phyloP scores from a whole-genome alignment of 2,329 filamentous ascomycete genomes.

The Colletotrichum karsti region DNA sequence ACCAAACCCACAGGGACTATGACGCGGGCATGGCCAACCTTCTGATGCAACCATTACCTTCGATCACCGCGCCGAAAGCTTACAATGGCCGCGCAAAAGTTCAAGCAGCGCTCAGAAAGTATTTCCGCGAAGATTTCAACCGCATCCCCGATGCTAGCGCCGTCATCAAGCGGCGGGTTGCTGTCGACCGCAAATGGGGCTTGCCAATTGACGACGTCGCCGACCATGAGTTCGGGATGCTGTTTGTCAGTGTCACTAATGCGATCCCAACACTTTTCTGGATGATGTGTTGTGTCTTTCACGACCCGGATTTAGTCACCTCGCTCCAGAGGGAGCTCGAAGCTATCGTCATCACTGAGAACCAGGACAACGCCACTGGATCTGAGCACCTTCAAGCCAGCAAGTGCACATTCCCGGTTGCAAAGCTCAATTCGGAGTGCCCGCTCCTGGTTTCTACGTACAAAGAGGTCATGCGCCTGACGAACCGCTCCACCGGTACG shows the following conservation, averaged over 20 bases:
- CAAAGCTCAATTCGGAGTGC: not conserved
- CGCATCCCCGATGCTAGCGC: constrained; percentile 35
- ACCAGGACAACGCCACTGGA: not conserved
- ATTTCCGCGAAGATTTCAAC: constrained; percentile 37
- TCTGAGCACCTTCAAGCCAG: not conserved
- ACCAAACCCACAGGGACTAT: not conserved
- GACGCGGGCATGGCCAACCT: constrained; percentile 3
- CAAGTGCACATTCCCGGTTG: not conserved
- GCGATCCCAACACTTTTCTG: constrained; percentile 47
- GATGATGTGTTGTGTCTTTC: constrained; percentile 41
- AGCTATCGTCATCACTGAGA: not conserved
- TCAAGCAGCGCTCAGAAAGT: constrained; percentile 37
- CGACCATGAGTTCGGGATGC: constrained; percentile 40
- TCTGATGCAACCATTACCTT: constrained; percentile 13
- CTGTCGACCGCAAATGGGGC: constrained; percentile 38
- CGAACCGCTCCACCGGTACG: constrained; percentile 4
- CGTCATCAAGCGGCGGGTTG: constrained; percentile 38
- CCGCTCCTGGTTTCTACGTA: constrained; percentile 9
- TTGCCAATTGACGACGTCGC: constrained; percentile 37
- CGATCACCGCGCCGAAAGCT: constrained; percentile 32
- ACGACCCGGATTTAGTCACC: not conserved
- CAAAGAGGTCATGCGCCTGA: constrained; percentile 17
- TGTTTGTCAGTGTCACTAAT: constrained; percentile 43
- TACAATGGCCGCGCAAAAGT: constrained; percentile 32
- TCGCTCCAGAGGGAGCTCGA: not conserved